Conservation (phyloP, 2,329 filamentous ascomycete genomes). For the Botrytis porri region DNA sequence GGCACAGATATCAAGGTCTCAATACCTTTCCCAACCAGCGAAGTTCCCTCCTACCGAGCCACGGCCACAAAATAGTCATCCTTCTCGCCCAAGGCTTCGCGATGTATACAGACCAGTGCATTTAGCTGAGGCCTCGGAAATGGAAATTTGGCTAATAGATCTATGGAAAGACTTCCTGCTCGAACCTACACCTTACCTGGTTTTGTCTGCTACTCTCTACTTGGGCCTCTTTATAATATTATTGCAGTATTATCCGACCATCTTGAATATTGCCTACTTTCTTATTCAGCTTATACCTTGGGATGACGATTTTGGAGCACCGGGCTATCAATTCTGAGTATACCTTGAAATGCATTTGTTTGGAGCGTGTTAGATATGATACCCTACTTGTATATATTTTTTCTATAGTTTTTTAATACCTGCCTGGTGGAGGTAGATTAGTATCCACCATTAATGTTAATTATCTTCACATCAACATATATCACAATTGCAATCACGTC, state of each 20-base stretch:
- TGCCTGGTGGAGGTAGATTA: constrained; percentile 20
- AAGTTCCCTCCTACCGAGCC: background rate
- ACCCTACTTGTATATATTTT: constrained; percentile 24
- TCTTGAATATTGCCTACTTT: constrained; percentile 27
- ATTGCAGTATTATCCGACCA: constrained; percentile 25
- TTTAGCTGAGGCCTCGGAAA: constrained; percentile 23
- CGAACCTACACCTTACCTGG: constrained; percentile 34
- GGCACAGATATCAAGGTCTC: background rate
- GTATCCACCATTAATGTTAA: constrained; percentile 20
- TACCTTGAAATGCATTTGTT: constrained; percentile 12
- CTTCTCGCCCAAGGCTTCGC: constrained; percentile 10
- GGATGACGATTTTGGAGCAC: constrained; percentile 28
- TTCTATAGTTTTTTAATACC: constrained; percentile 5
- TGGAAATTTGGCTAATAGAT: constrained; percentile 30
- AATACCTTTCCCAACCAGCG: background rate
- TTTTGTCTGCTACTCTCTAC: constrained; percentile 28
- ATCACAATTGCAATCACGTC: background rate
- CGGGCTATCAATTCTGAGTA: constrained; percentile 7
- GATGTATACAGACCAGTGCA: constrained; percentile 8
- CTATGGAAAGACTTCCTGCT: constrained; percentile 33
- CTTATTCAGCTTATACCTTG: constrained; percentile 30
- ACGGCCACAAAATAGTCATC: background rate
- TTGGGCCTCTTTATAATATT: constrained; percentile 29
- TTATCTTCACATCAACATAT: background rate
- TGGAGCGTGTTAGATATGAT: constrained; percentile 19